These are phyloP conservation scores for Trapa bicornis DNA, from an alignment of 345 rosid species.

Conservation along the genomic window DNA sequence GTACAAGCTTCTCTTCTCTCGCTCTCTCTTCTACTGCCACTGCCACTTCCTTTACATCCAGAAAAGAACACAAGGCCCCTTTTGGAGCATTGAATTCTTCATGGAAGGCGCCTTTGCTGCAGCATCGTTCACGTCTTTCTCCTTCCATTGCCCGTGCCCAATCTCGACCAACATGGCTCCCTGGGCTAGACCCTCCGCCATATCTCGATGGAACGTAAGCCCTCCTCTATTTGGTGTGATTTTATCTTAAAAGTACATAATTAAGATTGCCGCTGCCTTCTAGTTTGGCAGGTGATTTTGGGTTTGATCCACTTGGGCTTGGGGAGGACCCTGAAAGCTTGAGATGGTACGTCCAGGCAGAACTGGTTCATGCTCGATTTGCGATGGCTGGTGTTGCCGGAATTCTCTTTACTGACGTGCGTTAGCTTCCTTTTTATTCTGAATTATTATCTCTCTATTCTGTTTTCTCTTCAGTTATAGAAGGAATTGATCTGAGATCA, in stretches of 20 bases:
- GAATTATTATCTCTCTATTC: neutral
- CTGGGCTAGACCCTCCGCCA: slow-evolving; percentile 81
- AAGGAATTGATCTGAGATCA: neutral
- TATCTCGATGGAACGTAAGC: slow-evolving; percentile 84
- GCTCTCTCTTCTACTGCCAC: neutral
- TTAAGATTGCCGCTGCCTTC: neutral
- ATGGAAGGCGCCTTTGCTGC: neutral
- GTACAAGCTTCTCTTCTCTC: neutral
- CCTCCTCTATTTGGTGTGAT: neutral
- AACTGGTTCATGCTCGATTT: slow-evolving; percentile 81
- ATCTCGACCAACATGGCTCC: slow-evolving; percentile 88
- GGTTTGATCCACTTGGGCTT: slow-evolving; percentile 86
- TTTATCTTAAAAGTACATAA: neutral
- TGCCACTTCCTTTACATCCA: neutral
- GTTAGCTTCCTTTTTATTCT: neutral
- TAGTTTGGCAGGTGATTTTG: slow-evolving; percentile 80
- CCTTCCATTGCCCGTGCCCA: slow-evolving; percentile 27
- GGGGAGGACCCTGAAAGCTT: slow-evolving; percentile 86
- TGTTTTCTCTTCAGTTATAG: neutral
- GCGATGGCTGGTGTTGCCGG: slow-evolving; percentile 94
- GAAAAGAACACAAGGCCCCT: neutral
- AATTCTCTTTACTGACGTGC: slow-evolving; percentile 81
- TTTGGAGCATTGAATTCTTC: neutral
- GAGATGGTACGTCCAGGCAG: slow-evolving; percentile 96
- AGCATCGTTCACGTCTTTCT: neutral